A percentile compares a stretch with the other conserved stretches of the same genome.
phyloP scores from a whole-genome alignment of 1,284 basidiomycete species.

The Schizophyllum amplum region DNA sequence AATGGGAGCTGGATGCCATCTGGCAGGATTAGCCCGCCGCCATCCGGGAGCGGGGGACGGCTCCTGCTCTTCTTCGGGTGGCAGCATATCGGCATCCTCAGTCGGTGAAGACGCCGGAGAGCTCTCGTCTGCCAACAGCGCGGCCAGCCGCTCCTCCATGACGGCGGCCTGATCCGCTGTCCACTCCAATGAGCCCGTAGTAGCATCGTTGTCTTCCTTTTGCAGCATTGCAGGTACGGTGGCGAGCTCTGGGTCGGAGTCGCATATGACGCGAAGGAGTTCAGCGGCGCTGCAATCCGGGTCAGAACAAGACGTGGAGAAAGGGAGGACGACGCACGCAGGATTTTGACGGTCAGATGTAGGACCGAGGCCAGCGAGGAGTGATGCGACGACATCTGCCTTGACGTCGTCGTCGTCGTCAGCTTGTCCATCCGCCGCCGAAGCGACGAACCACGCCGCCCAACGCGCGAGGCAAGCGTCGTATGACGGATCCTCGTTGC shows the following conservation, averaged over 20 bases:
- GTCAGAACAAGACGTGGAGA: not conserved
- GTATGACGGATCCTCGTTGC: constrained; percentile 32
- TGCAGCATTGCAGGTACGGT: constrained; percentile 17
- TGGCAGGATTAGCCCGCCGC: constrained; percentile 33
- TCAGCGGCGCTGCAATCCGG: constrained; percentile 23
- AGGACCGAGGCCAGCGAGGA: constrained; percentile 44
- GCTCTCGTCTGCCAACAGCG: constrained; percentile 20
- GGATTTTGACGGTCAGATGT: constrained; percentile 20
- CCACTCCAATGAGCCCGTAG: constrained; percentile 30
- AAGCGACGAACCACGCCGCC: constrained; percentile 50
- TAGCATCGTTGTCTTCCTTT: constrained; percentile 8
- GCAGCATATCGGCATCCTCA: not conserved
- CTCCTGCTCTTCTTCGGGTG: not conserved
- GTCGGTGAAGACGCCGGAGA: not conserved
- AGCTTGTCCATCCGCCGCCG: constrained; percentile 20
- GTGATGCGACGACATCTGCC: constrained; percentile 33
- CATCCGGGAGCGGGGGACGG: constrained; percentile 35
- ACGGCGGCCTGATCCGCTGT: constrained; percentile 33
- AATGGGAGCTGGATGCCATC: constrained; percentile 61
- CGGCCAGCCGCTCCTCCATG: constrained; percentile 47
- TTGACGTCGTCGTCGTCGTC: constrained; percentile 28
- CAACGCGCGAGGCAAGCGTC: constrained; percentile 57
- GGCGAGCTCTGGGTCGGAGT: constrained; percentile 26
- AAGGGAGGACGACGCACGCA: constrained; percentile 25
- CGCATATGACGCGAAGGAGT: constrained; percentile 32